Conservation (phyloP, 1,284 basidiomycete species). For the Ceratobasidium theobromae region DNA sequence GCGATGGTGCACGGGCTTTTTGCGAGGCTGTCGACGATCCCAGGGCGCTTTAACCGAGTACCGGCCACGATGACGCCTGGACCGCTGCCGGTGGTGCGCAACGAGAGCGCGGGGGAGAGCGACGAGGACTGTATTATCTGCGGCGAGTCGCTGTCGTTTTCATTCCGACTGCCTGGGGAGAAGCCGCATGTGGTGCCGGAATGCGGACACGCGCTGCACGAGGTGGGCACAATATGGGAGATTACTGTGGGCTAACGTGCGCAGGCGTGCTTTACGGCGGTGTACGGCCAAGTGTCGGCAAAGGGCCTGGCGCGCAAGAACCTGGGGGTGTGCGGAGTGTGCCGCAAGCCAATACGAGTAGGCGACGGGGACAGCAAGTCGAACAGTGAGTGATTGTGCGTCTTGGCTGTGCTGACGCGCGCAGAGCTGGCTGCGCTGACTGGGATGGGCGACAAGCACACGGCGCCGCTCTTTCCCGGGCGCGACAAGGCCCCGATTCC, state of each 20-base stretch:
- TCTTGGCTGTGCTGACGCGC: background rate
- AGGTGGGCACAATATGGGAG: constrained; percentile 55
- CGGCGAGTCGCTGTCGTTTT: constrained; percentile 84
- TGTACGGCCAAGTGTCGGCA: constrained; percentile 79
- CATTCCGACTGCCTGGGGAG: constrained; percentile 86
- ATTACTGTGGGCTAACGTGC: constrained; percentile 19
- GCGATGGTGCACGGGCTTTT: no score
- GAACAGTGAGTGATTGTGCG: constrained; percentile 67
- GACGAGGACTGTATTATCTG: constrained; percentile 90
- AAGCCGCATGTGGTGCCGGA: constrained; percentile 95
- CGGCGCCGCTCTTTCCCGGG: constrained; percentile 61
- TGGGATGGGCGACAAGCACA: constrained; percentile 76
- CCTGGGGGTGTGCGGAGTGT: constrained; percentile 94
- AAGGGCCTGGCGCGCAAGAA: constrained; percentile 63
- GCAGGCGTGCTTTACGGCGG: constrained; percentile 91
- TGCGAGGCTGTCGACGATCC: no score
- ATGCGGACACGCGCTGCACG: constrained; percentile 96
- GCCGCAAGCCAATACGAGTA: constrained; percentile 91
- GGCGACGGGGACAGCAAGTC: constrained; percentile 80
- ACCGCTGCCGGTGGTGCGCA: constrained; percentile 67
- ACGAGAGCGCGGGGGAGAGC: constrained; percentile 61
- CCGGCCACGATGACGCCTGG: constrained; percentile 39
- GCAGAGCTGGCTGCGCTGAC: constrained; percentile 84
- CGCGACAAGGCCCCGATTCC: constrained; percentile 49
- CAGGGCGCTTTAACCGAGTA: no score